Evolutionary conservation across 371 early-diverging fungal species (phyloP), one percentile per base, ranked within the genome.

Genomic region (Synchytrium microbalum): DNA sequence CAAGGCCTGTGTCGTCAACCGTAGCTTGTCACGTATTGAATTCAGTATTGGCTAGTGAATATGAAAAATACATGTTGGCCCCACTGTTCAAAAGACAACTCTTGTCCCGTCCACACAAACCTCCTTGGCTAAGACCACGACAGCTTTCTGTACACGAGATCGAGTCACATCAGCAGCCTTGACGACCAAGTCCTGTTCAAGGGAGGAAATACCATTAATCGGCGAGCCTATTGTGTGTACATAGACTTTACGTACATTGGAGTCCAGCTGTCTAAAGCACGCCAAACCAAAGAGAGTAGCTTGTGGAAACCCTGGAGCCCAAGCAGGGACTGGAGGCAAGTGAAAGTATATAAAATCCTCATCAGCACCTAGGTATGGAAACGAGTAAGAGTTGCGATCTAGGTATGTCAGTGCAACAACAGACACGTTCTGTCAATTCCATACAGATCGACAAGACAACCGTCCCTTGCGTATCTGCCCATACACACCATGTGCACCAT

Each of bases 291-390:
- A 91, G 16, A 91, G 63, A 0, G 91, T 89, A 3, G 84, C 77
- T 33, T 82, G 64, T 10, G 68, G 66, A 26, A 72, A 64, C n/a
- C n/a, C n/a, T 2, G 54, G 28, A n/a, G 74, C 66, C 86, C 91
- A 88, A 55, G 71, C 71, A 28, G 81, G 74, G 5, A 89, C 83
- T 30, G 92, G 89, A 31, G 92, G 90, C 14, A 91, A 75, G 71
- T 91, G 92, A 63, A 91, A 91, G 67, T 90, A 91, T 0, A 88
- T 84, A 67, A 90, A 88, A 64, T 90, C 92, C 65, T 90, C 89
- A 56, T 88, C 88, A 66, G 66, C 67, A 1, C 74, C 76, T 75
- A 32, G 2, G 13, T 32, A 62, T 65, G 23, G 61, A 3, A 28
- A 52, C 28, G 23, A 38, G 0, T 19, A 1, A 28, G 19, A n/a